phyloP scores from a whole-genome alignment of 345 rosid genomes.

The Melaleuca alternifolia region DNA sequence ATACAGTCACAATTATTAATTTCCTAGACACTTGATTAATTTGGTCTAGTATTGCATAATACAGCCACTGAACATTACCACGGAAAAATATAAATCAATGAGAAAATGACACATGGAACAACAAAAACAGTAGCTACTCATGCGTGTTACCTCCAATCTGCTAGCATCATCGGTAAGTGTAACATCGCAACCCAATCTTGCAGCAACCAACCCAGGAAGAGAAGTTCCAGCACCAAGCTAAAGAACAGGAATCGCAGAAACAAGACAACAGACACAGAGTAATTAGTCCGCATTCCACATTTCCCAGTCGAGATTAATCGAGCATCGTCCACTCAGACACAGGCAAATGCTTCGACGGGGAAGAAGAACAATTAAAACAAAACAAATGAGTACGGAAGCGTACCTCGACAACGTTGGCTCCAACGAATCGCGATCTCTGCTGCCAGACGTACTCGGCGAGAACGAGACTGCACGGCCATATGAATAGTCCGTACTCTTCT shows the following conservation, averaged over 20 bases:
- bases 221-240: constrained; percentile 81
- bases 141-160: constrained; percentile 39
- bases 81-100: neutral
- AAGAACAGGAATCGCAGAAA: neutral
- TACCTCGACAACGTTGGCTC: constrained; percentile 56
- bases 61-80: neutral
- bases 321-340: neutral
- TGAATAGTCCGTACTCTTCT: constrained; percentile 82
- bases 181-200: constrained; percentile 65
- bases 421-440: constrained; percentile 50
- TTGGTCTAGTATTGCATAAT: neutral
- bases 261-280: neutral
- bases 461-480: constrained; percentile 82
- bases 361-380: neutral
- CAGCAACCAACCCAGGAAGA: constrained; percentile 72
- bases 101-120: neutral
- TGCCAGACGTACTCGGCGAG: constrained; percentile 96
- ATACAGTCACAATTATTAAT: neutral
- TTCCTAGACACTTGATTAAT: neutral
- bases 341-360: neutral
- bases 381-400: neutral
- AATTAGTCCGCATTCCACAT: neutral
- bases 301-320: neutral
- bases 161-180: constrained; percentile 59
- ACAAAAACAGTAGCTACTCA: neutral